Conservation (phyloP, 768 basidiomycete genomes). For the Sistotremastrum suecicum region DNA sequence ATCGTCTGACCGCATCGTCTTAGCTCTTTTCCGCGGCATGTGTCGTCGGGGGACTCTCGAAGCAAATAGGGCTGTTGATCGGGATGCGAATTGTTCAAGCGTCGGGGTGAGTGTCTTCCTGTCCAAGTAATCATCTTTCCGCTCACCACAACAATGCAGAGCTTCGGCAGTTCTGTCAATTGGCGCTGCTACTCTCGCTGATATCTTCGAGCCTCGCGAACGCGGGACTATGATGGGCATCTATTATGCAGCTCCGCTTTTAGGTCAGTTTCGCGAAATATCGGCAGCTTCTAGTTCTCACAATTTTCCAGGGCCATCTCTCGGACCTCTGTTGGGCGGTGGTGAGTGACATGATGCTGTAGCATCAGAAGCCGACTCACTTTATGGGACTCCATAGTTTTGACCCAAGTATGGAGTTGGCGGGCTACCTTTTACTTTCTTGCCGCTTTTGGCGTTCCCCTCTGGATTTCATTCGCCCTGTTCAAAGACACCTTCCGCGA, state of each 20-base stretch:
- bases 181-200: constrained; percentile 66
- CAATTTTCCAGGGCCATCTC: constrained; percentile 23
- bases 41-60: constrained; percentile 40
- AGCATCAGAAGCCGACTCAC: too few species aligned
- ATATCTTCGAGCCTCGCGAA: constrained; percentile 62
- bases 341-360: constrained; percentile 2
- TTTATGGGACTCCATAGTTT: too few species aligned
- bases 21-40: constrained; percentile 39
- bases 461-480: constrained; percentile 42
- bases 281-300: constrained; percentile 15
- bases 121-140: neutral
- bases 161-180: constrained; percentile 56
- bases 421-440: constrained; percentile 77
- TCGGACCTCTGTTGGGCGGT: constrained; percentile 64
- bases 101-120: constrained; percentile 29
- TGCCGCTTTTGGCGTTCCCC: constrained; percentile 40
- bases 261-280: too few species aligned
- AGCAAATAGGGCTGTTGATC: constrained; percentile 42
- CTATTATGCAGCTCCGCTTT: constrained; percentile 66
- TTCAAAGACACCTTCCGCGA: constrained; percentile 76
- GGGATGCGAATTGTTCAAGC: constrained; percentile 60
- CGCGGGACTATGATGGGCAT: constrained; percentile 70
- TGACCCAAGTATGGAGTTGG: constrained; percentile 59
- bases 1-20: constrained; percentile 31
- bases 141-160: constrained; percentile 9